phyloP scores from a whole-genome alignment of 768 basidiomycete genomes.

The Gloeostereum incarnatum region DNA sequence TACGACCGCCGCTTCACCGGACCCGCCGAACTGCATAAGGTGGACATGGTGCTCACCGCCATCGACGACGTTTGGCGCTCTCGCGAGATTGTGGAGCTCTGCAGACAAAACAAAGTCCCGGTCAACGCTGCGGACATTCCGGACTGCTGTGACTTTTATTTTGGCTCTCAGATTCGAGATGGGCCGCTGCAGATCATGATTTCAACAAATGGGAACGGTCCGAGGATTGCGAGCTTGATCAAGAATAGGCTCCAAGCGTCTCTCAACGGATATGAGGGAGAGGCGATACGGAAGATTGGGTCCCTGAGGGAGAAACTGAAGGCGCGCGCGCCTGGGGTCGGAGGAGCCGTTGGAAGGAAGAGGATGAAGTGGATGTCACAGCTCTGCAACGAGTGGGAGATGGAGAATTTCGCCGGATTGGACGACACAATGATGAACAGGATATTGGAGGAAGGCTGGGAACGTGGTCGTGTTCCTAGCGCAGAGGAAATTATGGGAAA shows the following conservation, averaged over 20 bases:
- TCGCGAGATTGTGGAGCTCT: constrained; percentile 60
- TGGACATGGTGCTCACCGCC: constrained; percentile 90
- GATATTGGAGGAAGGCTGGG: constrained; percentile 84
- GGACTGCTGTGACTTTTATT: constrained; percentile 95
- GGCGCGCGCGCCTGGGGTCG: constrained; percentile 74
- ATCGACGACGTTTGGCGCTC: constrained; percentile 75
- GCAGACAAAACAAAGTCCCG: constrained; percentile 62
- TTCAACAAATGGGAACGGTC: constrained; percentile 90
- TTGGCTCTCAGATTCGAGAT: constrained; percentile 85
- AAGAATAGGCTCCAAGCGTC: constrained; percentile 54
- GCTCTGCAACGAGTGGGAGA: constrained; percentile 77
- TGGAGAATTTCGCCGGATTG: constrained; percentile 70
- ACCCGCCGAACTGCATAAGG: constrained; percentile 54
- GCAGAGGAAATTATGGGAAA: constrained; percentile 30
- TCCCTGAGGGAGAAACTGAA: constrained; percentile 62
- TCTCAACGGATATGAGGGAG: constrained; percentile 66
- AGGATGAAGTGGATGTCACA: constrained; percentile 92
- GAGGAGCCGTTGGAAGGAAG: constrained; percentile 63
- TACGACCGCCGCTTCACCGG: constrained; percentile 60
- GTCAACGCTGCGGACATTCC: constrained; percentile 98
- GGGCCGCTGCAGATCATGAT: constrained; percentile 95
- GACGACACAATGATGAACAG: constrained; percentile 54
- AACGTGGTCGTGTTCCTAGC: constrained; percentile 41
- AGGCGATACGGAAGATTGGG: constrained; percentile 76
- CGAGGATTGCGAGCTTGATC: constrained; percentile 82